These are phyloP conservation scores for Knoxia roxburghii DNA, from an alignment of 257 asterid genomes.

Conservation along the genomic window DNA sequence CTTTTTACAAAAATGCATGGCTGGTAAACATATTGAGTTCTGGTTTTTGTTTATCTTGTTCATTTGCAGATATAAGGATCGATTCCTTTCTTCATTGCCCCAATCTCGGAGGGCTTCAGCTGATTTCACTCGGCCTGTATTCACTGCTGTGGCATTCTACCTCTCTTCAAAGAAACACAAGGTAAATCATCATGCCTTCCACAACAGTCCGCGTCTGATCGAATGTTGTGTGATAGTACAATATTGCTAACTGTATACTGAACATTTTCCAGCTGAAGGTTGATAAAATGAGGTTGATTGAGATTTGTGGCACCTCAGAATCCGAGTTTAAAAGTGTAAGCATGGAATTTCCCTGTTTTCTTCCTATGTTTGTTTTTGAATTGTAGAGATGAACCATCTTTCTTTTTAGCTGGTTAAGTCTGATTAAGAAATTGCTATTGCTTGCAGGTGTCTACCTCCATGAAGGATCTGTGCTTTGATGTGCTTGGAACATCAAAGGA, in stretches of 20 bases:
- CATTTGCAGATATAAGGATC: conserved; percentile 59
- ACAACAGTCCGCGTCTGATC: background rate
- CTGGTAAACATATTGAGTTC: background rate
- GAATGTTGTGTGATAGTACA: background rate
- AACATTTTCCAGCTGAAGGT: conserved; percentile 61
- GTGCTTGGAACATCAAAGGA: conserved; percentile 68
- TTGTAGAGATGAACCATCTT: background rate
- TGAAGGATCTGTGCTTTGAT: conserved; percentile 82
- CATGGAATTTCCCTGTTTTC: background rate
- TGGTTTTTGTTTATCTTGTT: background rate
- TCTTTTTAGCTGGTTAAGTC: background rate
- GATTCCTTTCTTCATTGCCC: conserved; percentile 84
- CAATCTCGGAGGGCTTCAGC: conserved; percentile 71
- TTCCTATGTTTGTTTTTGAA: background rate
- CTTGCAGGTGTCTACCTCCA: conserved; percentile 73
- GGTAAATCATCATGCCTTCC: conserved; percentile 35
- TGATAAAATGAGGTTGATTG: conserved; percentile 73
- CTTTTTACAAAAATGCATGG: background rate
- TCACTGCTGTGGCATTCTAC: conserved; percentile 78
- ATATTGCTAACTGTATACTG: background rate
- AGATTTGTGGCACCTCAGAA: conserved; percentile 86
- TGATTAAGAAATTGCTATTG: conserved; percentile 8
- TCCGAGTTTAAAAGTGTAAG: conserved; percentile 76
- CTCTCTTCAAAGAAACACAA: conserved; percentile 73
- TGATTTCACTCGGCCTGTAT: conserved; percentile 80